Conservation (phyloP, 2,329 filamentous ascomycete species). For the Fusarium camptoceras region DNA sequence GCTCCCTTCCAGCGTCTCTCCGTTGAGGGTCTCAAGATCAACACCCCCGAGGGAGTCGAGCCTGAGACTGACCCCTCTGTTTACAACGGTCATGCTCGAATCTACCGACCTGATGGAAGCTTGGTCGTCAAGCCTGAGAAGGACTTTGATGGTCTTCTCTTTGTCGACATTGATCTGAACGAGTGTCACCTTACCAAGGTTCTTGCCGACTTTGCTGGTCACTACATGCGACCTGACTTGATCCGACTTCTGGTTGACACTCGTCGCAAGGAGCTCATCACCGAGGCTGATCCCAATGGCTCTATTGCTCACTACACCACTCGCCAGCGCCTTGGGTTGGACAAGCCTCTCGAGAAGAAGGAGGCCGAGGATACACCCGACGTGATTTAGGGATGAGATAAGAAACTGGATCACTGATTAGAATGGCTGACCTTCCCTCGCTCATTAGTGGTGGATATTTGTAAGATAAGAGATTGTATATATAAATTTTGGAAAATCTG, state of each 20-base stretch:
- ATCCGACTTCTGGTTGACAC: slow-evolving; percentile 52
- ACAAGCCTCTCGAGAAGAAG: slow-evolving; percentile 37
- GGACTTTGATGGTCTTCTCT: slow-evolving; percentile 60
- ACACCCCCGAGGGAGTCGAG: slow-evolving; percentile 44
- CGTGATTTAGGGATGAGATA: accelerated
- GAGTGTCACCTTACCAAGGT: slow-evolving; percentile 45
- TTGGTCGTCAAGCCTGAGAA: slow-evolving; percentile 43
- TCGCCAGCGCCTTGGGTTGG: slow-evolving; percentile 30
- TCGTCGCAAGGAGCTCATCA: slow-evolving; percentile 41
- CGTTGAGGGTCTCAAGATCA: slow-evolving; percentile 40
- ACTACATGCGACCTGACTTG: slow-evolving; percentile 56
- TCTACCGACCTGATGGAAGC: slow-evolving; percentile 45
- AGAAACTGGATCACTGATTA: neutral
- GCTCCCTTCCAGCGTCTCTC: slow-evolving; percentile 45
- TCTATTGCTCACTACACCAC: slow-evolving; percentile 32
- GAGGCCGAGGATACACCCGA: slow-evolving; percentile 16
- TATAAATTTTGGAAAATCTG: no score
- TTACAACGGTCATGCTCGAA: slow-evolving; percentile 44
- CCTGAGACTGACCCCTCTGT: slow-evolving; percentile 40
- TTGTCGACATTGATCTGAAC: slow-evolving; percentile 62
- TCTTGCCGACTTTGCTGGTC: slow-evolving; percentile 52
- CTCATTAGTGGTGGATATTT: neutral
- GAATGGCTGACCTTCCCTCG: neutral
- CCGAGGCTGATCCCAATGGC: slow-evolving; percentile 21
- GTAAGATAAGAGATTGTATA: neutral